These are phyloP conservation scores for Trichophyton mentagrophytes DNA, from an alignment of 2,329 filamentous ascomycete genomes.

Conservation along the genomic window DNA sequence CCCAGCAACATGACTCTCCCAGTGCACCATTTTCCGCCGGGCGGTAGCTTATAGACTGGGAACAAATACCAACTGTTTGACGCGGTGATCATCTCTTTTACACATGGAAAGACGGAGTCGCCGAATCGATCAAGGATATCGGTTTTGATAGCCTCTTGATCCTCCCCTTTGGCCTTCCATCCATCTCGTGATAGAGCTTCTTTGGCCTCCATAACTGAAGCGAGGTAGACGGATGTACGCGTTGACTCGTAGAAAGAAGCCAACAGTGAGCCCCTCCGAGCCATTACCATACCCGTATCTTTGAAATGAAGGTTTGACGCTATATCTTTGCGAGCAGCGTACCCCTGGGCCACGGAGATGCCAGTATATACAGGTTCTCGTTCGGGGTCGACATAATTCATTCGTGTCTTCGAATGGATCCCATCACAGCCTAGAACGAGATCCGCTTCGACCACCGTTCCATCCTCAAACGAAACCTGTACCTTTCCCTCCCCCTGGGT, in stretches of 20 bases:
- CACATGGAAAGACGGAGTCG: slow-evolving; percentile 21
- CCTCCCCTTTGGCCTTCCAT: slow-evolving; percentile 15
- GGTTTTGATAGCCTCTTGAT: slow-evolving; percentile 21
- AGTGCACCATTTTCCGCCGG: slow-evolving; percentile 26
- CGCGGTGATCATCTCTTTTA: slow-evolving; percentile 24
- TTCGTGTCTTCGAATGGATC: slow-evolving; percentile 45
- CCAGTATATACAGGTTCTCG: slow-evolving; percentile 39
- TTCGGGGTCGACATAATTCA: slow-evolving; percentile 37
- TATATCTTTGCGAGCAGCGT: slow-evolving; percentile 8
- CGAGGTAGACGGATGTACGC: slow-evolving; percentile 16
- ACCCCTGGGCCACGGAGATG: slow-evolving; percentile 22
- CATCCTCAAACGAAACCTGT: slow-evolving; percentile 38
- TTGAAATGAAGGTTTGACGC: slow-evolving; percentile 23
- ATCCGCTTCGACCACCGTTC: slow-evolving; percentile 27
- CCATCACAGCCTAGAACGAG: slow-evolving; percentile 47
- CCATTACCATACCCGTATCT: slow-evolving; percentile 35
- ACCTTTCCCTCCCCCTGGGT: slow-evolving; percentile 35
- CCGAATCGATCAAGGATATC: slow-evolving; percentile 27
- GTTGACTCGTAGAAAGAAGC: slow-evolving; percentile 31
- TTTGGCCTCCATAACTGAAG: slow-evolving; percentile 25
- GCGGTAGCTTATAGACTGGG: slow-evolving; percentile 26
- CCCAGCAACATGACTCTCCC: slow-evolving; percentile 30
- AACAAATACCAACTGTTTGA: slow-evolving; percentile 23
- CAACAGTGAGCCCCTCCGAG: slow-evolving; percentile 37
- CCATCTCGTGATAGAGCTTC: slow-evolving; percentile 15